Base-by-base conservation (phyloP, 306 rosid genomes). In the Pterocarpus macrocarpus region DNA sequence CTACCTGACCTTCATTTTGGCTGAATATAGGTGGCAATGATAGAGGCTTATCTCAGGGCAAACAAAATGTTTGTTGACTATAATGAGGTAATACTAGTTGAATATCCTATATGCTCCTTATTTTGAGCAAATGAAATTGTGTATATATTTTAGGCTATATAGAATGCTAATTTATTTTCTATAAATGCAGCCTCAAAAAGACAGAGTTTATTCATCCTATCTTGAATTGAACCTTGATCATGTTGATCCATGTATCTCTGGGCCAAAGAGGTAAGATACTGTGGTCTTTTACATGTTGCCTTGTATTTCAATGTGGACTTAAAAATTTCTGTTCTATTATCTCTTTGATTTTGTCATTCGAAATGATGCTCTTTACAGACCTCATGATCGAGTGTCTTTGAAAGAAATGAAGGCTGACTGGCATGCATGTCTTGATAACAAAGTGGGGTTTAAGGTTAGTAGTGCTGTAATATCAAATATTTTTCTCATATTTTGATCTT, bases 371-470 rank as follows among this genome's bases (percentile, higher is more conserved):
- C 63, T 72, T 72, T 35, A 50, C 74, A 95, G 98, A 81, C 98
- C 98, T 83, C 98, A 95, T 77, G 98, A 95, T 76, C 98, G 97
- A 10, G 98, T 95, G 73, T 76, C 86, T 78, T 80, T 95, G 85
- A 95, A 88, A 77, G 97, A 92, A 76, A 91, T 95, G 98, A 92
- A 95, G 88, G 63, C 88, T 57, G 98, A 95, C 84, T 95, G 97
- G 98, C 98, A 87, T 86, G 79, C 92, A 61, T 95, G 98, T 85
- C 98, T 95, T 61, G 97, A 95, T 79, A 95, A 71, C 88, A 89
- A 95, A 88, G 97, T 95, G 90, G 98, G 98, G 55, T 95, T 95
- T 83, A 95, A 95, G 97, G 98, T 95, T 67, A 86, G 94, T 89
- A 44, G 50, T 57, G 64, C 62, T 43, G 15, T 65, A 82, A 28